phyloP scores from a whole-genome alignment of 1,284 basidiomycete species.

The Rhizoctonia solani region DNA sequence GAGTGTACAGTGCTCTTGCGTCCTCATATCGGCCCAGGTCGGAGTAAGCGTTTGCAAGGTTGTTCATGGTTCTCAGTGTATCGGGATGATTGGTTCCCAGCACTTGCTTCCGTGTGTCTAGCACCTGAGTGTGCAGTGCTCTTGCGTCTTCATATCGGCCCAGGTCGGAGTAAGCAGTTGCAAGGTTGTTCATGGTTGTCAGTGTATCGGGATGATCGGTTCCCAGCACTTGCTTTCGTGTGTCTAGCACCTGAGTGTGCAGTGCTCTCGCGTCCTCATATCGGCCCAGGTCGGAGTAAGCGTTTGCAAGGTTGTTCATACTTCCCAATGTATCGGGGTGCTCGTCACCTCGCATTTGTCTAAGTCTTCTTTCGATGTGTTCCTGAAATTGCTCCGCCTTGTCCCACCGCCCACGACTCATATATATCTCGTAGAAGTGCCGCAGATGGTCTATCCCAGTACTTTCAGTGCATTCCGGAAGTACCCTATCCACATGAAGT shows the following conservation, averaged over 20 bases:
- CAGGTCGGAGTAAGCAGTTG: neutral
- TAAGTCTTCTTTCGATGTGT: neutral
- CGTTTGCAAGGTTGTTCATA: conserved; percentile 1
- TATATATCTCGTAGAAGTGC: neutral
- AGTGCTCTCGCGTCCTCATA: conserved; percentile 2
- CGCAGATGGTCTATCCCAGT: too few relatives aligned
- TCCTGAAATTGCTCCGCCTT: neutral
- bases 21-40: conserved; percentile 1
- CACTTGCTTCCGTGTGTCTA: neutral
- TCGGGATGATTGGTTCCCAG: conserved; percentile 1
- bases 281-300: neutral
- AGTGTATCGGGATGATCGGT: conserved; percentile 1
- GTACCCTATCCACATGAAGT: neutral
- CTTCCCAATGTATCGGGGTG: neutral
- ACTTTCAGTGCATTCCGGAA: neutral
- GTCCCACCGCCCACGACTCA: neutral
- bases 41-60: neutral
- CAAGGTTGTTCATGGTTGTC: conserved; percentile 2
- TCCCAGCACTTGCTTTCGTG: neutral
- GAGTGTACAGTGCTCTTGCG: neutral
- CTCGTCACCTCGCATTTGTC: neutral
- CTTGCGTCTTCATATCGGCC: neutral
- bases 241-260: neutral
- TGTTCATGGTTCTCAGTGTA: neutral
- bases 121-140: neutral